Conservation (phyloP, 805 yeast species). For the Ogataea glucozyma region DNA sequence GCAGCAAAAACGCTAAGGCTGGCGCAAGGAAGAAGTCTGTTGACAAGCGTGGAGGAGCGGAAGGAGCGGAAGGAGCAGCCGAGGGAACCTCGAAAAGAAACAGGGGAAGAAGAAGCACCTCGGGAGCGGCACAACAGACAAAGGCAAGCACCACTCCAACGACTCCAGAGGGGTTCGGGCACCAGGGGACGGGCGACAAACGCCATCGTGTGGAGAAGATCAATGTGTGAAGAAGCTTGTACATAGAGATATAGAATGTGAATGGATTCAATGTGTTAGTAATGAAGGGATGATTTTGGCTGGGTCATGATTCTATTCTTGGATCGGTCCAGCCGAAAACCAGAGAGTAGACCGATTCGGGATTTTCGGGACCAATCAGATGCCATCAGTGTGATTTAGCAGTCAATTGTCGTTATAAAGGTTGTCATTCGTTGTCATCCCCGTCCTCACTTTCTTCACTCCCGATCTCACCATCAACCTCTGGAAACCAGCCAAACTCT, state of each 20-base stretch:
- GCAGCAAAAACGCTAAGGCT: constrained; percentile 7
- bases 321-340: too few relatives aligned
- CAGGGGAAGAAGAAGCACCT: neutral
- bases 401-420: too few relatives aligned
- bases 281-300: neutral
- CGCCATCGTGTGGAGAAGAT: neutral
- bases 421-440: neutral
- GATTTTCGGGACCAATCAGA: too few relatives aligned
- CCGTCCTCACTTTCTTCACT: neutral
- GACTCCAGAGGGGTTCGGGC: too few relatives aligned
- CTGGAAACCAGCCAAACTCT: constrained; percentile 73
- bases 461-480: constrained; percentile 7
- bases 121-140: neutral
- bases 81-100: too few relatives aligned
- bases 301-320: too few relatives aligned
- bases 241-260: too few relatives aligned
- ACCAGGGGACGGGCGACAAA: neutral
- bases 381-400: too few relatives aligned
- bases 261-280: too few relatives aligned
- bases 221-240: neutral
- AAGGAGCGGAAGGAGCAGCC: neutral
- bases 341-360: too few relatives aligned
- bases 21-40: neutral
- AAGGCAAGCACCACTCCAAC: too few relatives aligned
- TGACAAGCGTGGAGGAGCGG: neutral